Conservation (phyloP, 2,329 filamentous ascomycete genomes). For the Phialophora macrospora region DNA sequence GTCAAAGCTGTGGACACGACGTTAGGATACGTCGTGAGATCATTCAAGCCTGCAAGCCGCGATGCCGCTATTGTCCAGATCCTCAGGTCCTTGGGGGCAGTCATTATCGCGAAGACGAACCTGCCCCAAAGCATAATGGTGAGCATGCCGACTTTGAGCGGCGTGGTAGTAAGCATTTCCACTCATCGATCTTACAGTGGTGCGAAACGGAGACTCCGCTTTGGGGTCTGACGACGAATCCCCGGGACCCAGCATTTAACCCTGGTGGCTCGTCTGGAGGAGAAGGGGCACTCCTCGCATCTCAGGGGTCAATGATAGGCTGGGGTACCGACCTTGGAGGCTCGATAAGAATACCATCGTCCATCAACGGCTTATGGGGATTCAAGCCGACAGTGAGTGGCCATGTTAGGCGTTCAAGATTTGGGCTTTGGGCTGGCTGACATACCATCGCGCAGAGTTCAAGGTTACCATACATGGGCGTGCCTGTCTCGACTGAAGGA, state of each 20-base stretch:
- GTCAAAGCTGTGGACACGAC: constrained; percentile 63
- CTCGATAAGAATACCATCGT: constrained; percentile 56
- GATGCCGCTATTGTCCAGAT: constrained; percentile 59
- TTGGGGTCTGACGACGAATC: constrained; percentile 57
- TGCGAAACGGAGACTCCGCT: constrained; percentile 61
- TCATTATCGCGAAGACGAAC: constrained; percentile 61
- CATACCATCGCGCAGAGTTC: constrained; percentile 49
- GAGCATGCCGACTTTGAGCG: constrained; percentile 19
- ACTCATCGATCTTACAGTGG: constrained; percentile 50
- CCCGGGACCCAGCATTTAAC: constrained; percentile 50
- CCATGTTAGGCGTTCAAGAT: constrained; percentile 48
- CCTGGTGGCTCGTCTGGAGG: constrained; percentile 57
- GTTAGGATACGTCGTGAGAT: constrained; percentile 55
- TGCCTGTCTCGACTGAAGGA: constrained; percentile 65
- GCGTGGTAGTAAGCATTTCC: too few relatives aligned
- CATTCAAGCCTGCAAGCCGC: constrained; percentile 51
- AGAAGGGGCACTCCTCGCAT: constrained; percentile 49
- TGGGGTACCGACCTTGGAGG: constrained; percentile 61
- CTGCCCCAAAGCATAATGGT: constrained; percentile 60
- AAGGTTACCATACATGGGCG: constrained; percentile 63
- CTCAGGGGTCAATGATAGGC: constrained; percentile 52
- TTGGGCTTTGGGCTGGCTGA: background rate
- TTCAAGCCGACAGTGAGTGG: constrained; percentile 51
- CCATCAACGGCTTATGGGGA: constrained; percentile 56
- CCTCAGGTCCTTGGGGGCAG: constrained; percentile 56